Base-by-base conservation (phyloP, 2,329 filamentous ascomycete species). In the Exophiala spinifera region DNA sequence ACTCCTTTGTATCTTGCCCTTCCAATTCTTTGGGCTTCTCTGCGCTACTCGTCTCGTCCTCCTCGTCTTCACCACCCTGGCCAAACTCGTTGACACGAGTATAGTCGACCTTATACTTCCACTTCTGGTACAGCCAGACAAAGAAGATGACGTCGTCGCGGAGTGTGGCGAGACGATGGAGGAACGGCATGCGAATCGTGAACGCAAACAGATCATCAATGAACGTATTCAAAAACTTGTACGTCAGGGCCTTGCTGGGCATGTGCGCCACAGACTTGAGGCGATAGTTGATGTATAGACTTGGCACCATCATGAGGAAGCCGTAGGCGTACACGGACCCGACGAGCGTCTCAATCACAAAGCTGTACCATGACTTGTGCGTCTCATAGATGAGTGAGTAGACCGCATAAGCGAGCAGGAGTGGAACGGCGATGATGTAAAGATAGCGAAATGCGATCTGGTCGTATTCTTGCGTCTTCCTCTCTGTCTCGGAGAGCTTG, bases 171-270 rank as follows among this genome's bases (percentile, higher is more conserved):
- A 99, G 78, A 14, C 94, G 84, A 72, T 99, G 94, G 48, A 99
- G 79, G 59, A 91, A 84, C 0, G 94, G 94, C 94, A 99, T 99
- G 77, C 97, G 97, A 77, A 99, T 96, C 36, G 94, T 99, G 67
- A 97, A 99, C 1, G 94, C 94, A 68, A 99, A 99, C 28, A 99
- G 79, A 69, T 99, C 94, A 72, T 99, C 94, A 70, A 99, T 97
- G 71, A 99, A 99, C 4, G 94, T 97, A 76, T 97, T 96, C 62
- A 97, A 77, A 74, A 96, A 96, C 76, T 97, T 96, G 82, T 96
- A 96, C 71, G 86, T 92, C 90, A 99, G 94, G 45, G 94, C 91
- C 75, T 90, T 92, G 63, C 81, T 89, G 1, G 94, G 91, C 92
- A 99, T 96, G 74, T 99, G 94, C 10, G 94, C 94, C 31, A 97